Conservation (phyloP, 768 basidiomycete species). For the Tulasnella sp. region DNA sequence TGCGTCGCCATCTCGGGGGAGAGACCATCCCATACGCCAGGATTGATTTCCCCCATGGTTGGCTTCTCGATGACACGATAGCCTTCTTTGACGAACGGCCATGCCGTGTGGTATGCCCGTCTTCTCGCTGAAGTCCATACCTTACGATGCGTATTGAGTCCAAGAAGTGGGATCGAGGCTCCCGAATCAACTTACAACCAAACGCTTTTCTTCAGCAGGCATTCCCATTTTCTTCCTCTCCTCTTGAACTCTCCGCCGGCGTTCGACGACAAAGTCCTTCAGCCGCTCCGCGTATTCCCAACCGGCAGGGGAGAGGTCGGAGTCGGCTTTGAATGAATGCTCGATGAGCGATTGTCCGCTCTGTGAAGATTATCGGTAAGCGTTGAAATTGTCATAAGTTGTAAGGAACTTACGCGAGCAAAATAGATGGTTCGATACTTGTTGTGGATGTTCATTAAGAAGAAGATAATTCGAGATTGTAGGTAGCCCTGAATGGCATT, state of each 20-base stretch:
- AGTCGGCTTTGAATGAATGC: constrained; percentile 97
- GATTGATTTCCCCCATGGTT: constrained; percentile 97
- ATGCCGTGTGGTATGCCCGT: constrained; percentile 88
- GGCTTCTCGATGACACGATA: constrained; percentile 78
- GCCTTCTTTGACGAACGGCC: constrained; percentile 57
- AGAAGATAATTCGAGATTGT: constrained; percentile 92
- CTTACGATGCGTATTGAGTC: constrained; percentile 31
- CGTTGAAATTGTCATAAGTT: neutral
- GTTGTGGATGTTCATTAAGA: constrained; percentile 99
- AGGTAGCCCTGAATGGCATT: constrained; percentile 89
- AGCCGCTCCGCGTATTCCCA: constrained; percentile 90
- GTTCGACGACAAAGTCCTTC: constrained; percentile 80
- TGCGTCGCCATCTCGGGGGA: constrained; percentile 80
- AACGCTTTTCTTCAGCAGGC: constrained; percentile 24
- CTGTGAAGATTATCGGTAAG: constrained; percentile 30
- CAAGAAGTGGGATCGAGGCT: neutral
- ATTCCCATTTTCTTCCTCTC: constrained; percentile 31
- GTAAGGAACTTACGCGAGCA: constrained; percentile 55
- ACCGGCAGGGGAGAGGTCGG: constrained; percentile 87
- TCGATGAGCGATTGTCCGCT: constrained; percentile 98
- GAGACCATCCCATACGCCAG: constrained; percentile 94
- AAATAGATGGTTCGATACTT: constrained; percentile 89
- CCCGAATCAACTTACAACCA: constrained; percentile 17
- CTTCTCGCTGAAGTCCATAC: constrained; percentile 96
- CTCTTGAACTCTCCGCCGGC: constrained; percentile 64